Conservation (phyloP, 2,329 filamentous ascomycete genomes). For the Fusarium sp. region DNA sequence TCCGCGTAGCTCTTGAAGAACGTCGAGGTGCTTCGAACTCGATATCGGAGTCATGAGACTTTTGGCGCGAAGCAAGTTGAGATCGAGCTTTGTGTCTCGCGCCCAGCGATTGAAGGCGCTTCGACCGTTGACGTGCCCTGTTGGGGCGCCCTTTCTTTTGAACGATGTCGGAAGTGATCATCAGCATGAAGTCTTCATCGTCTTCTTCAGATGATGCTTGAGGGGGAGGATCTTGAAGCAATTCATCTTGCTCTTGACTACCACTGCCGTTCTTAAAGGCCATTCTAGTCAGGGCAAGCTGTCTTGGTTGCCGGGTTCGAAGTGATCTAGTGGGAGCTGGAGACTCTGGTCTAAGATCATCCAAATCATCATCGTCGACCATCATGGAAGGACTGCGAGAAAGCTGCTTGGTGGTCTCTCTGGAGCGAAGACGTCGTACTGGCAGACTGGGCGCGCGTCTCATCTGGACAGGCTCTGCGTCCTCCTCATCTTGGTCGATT, state of each 20-base stretch:
- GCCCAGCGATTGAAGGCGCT: slow-evolving; percentile 34
- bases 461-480: slow-evolving; percentile 19
- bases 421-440: slow-evolving; percentile 42
- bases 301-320: slow-evolving; percentile 44
- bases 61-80: slow-evolving; percentile 23
- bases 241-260: slow-evolving; percentile 49
- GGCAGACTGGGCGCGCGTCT: slow-evolving; percentile 19
- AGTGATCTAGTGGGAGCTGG: slow-evolving; percentile 33
- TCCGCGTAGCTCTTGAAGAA: slow-evolving; percentile 60
- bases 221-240: slow-evolving; percentile 45
- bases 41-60: slow-evolving; percentile 57
- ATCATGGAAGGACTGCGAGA: slow-evolving; percentile 28
- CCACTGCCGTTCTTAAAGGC: slow-evolving; percentile 38
- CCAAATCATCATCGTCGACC: slow-evolving; percentile 38
- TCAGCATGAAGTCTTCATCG: slow-evolving; percentile 49
- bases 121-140: slow-evolving; percentile 38
- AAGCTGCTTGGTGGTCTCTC: slow-evolving; percentile 39
- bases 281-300: slow-evolving; percentile 42
- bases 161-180: slow-evolving; percentile 54
- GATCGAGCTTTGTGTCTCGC: slow-evolving; percentile 16
- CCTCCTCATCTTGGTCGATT: slow-evolving; percentile 43
- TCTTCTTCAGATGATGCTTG: slow-evolving; percentile 46
- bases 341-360: slow-evolving; percentile 20
- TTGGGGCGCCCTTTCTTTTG: slow-evolving; percentile 39
- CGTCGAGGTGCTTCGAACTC: slow-evolving; percentile 65